Evolutionary conservation across 2,329 filamentous ascomycete genomes (phyloP).

Genomic region (Penicillium sp.): DNA sequence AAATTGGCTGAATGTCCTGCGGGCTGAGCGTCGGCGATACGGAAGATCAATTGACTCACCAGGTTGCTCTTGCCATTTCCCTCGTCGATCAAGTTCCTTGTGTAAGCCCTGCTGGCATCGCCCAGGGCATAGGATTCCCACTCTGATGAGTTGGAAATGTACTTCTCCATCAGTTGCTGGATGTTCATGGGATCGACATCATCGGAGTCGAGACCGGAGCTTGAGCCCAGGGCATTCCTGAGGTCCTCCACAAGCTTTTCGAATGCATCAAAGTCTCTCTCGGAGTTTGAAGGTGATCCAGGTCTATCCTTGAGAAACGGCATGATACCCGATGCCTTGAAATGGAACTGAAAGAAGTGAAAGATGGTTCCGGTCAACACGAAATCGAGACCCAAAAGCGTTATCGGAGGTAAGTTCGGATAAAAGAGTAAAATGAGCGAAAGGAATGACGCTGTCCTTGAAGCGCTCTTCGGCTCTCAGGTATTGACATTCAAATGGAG

Average conservation of each 20-base stretch:
- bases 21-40: neutral
- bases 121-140: slow-evolving; percentile 75
- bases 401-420: slow-evolving; percentile 9
- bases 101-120: slow-evolving; percentile 71
- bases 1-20: neutral
- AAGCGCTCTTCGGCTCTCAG: neutral
- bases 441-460: neutral
- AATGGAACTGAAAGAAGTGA: neutral
- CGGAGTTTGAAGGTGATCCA: slow-evolving; percentile 8
- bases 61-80: slow-evolving; percentile 80
- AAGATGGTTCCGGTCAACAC: neutral
- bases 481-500: neutral
- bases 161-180: slow-evolving; percentile 69
- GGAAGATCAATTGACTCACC: slow-evolving; percentile 45
- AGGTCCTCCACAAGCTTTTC: slow-evolving; percentile 70
- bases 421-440: neutral
- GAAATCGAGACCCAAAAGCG: neutral
- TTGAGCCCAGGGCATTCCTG: slow-evolving; percentile 71
- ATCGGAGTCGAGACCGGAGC: slow-evolving; percentile 75
- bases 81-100: slow-evolving; percentile 83
- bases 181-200: slow-evolving; percentile 76
- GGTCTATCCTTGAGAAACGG: slow-evolving; percentile 32
- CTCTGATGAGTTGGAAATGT: slow-evolving; percentile 65
- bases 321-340: slow-evolving; percentile 20
- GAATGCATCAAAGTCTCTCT: slow-evolving; percentile 48